Percentiles rank a stretch among this genome's conserved stretches.
phyloP scores from a whole-genome alignment of 257 asterid species.

The Solanum verrucosum region DNA sequence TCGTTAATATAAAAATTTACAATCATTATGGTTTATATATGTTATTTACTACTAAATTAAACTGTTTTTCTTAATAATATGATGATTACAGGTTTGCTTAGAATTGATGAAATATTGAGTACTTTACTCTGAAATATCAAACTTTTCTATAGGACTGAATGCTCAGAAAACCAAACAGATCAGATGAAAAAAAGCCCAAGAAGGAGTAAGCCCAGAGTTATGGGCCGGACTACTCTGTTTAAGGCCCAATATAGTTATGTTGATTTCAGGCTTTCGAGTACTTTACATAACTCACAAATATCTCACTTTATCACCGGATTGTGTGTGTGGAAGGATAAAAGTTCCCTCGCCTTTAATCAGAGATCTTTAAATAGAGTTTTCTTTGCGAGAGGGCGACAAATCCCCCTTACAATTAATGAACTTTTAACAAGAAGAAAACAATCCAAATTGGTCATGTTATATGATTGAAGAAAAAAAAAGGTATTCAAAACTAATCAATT shows the following conservation, averaged over 20 bases:
- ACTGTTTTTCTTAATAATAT: not conserved
- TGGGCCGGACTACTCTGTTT: not conserved
- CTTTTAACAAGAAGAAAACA: not conserved
- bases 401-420: not conserved
- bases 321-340: not conserved
- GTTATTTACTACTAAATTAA: not conserved
- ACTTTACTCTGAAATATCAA: not conserved
- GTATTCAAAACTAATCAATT: not conserved
- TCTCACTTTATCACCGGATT: not conserved
- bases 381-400: not conserved
- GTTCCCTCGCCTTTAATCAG: fast-evolving
- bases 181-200: not conserved
- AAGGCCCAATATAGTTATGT: not conserved
- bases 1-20: not conserved
- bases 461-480: not conserved
- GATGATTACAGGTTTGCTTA: not conserved
- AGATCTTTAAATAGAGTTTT: not conserved
- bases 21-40: not conserved
- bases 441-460: not conserved
- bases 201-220: not conserved
- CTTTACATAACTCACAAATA: not conserved
- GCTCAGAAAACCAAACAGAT: not conserved
- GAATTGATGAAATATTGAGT: not conserved
- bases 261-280: not conserved
- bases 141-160: not conserved